A percentile compares a stretch with the other conserved stretches of the same genome.
Evolutionary conservation across 139 green algal species (phyloP).

Genomic region (Gonium pectorale): DNA sequence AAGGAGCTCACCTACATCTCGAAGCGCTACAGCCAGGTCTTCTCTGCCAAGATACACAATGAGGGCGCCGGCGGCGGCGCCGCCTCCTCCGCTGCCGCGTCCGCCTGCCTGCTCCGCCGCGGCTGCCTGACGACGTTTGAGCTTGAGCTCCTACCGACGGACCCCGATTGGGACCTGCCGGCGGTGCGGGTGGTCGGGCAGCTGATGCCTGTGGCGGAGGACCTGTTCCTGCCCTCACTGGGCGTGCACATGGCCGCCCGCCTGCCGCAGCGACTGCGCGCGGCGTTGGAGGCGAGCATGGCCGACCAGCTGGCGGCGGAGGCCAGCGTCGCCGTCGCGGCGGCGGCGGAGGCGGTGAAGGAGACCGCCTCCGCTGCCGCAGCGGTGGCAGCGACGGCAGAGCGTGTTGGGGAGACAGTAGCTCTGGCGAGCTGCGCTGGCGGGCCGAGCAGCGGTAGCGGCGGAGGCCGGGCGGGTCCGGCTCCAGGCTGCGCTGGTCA

Average conservation of each 20-base stretch:
- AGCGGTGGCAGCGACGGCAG: not conserved
- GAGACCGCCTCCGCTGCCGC: not conserved
- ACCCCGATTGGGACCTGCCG: conserved; percentile 29
- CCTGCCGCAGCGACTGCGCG: conserved; percentile 9
- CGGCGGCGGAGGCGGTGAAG: conserved; percentile 30
- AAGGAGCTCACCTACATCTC: conserved; percentile 40
- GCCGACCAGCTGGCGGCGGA: conserved; percentile 9
- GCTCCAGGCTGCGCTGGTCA: not conserved
- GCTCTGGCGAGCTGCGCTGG: conserved; percentile 7
- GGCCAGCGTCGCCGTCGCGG: conserved; percentile 42
- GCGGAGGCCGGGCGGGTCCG: not conserved
- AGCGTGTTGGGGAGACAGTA: not conserved
- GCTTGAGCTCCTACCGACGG: conserved; percentile 35
- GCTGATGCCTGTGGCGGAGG: conserved; percentile 11
- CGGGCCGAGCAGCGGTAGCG: conserved; percentile 33
- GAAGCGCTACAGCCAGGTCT: conserved; percentile 36
- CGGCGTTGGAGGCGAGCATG: not conserved
- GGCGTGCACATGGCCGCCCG: conserved; percentile 20
- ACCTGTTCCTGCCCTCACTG: conserved; percentile 19
- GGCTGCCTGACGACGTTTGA: conserved; percentile 42
- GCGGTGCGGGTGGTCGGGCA: conserved; percentile 32
- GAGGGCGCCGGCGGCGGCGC: not conserved
- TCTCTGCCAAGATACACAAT: not conserved
- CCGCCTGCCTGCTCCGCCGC: not conserved
- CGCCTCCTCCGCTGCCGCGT: not conserved